Conservation (phyloP, 495 filamentous ascomycete species). For the Lepidopterella palustris region DNA sequence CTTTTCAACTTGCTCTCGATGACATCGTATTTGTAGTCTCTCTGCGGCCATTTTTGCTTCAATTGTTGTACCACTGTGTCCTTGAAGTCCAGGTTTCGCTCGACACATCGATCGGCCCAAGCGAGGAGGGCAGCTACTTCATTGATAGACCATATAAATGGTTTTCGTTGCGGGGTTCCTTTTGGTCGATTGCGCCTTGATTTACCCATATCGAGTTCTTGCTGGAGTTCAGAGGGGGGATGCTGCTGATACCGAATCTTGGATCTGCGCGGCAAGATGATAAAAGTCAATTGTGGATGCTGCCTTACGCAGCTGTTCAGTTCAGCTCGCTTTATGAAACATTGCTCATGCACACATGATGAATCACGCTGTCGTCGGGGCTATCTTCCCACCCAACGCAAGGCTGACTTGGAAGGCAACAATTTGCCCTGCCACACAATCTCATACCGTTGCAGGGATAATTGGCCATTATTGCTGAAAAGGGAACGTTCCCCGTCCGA, state of each 20-base stretch:
- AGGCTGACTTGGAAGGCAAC: not conserved
- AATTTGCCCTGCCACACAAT: not conserved
- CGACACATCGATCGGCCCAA: not conserved
- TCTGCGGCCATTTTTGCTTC: conserved; percentile 1
- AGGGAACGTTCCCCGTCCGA: not conserved
- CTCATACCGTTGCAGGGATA: not conserved
- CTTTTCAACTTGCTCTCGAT: conserved; percentile 1
- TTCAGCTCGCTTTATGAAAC: not conserved
- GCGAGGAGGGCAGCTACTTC: conserved; percentile 1
- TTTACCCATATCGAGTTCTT: not conserved
- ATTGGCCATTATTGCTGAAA: not conserved
- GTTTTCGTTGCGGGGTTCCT: not conserved
- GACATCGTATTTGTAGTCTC: conserved; percentile 1
- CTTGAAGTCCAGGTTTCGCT: not conserved
- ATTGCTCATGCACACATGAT: not conserved
- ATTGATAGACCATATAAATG: not conserved
- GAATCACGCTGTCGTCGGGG: not conserved
- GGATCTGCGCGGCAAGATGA: not conserved
- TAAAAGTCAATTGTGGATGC: conserved; percentile 1
- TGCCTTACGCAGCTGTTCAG: not conserved
- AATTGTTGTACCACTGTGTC: not conserved
- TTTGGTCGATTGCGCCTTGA: not conserved
- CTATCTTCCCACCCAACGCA: not conserved
- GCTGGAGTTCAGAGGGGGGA: not conserved
- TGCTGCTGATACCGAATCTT: not conserved